Base-by-base conservation (phyloP, 2,329 filamentous ascomycete species). In the Thelonectria rubi region DNA sequence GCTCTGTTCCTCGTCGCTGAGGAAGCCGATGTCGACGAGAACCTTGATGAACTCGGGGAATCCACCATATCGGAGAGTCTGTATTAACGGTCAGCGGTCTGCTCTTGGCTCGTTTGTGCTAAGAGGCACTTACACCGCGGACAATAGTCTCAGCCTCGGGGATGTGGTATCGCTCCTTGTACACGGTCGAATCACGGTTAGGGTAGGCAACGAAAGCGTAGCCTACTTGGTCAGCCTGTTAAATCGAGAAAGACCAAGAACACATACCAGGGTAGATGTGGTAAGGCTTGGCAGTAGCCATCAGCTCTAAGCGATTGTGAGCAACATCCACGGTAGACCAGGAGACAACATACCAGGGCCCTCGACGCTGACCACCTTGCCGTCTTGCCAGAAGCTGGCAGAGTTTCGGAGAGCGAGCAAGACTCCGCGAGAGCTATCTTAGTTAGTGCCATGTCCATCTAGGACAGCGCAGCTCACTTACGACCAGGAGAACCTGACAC, bases 161-260 rank as follows among this genome's bases (percentile, higher is more conserved):
- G 74, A 97, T 97, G 78, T 87, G 80, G 86, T 97, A 97, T 65
- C 92, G 88, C 84, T 97, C 90, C 75, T 88, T 89, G 87, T 95
- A 98, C 9, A 86, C 84, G 15, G 92, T 95, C 18, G 89, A 94
- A 80, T 98, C 94, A 70, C 94, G 86, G 87, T 98, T 98, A 60
- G 91, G 91, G 81, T 98, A 98, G 43, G 91, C 93, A 69, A 97
- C 93, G 72, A 97, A 94, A 53, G 91, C 89, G 77, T 89, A 97
- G 62, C 92, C 57, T 39, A 37, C 32, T 34, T 14, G 32, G 32
- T 34, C 32, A 34, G 14, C 32, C 4, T 34, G 10, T 34, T 11
- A 34, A 34, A 14, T 34, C 9, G 10, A 14, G 32, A 12, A 34
- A 30, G 4, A 34, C 6, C 3, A 34, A 14, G 32, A 14, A 34